phyloP scores from a whole-genome alignment of 495 filamentous ascomycete species.

The Cudoniella acicularis region DNA sequence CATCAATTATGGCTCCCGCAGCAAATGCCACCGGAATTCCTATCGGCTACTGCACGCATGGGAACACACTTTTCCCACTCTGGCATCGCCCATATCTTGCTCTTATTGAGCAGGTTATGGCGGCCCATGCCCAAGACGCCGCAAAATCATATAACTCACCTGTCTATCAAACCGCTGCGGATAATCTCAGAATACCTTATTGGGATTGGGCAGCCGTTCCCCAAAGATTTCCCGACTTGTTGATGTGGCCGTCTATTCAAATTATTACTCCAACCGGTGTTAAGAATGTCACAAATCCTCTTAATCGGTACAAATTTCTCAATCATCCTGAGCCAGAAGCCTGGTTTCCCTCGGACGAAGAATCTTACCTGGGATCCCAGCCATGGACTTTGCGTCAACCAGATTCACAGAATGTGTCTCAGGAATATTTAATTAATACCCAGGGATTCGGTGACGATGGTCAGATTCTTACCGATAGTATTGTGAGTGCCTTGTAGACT shows the following conservation, averaged over 20 bases:
- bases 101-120: constrained; percentile 41
- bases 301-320: constrained; percentile 58
- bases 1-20: background rate
- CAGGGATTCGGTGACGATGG: constrained; percentile 21
- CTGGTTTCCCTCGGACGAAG: constrained; percentile 35
- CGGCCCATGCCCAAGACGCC: constrained; percentile 29
- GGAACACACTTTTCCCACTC: constrained; percentile 58
- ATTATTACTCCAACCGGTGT: constrained; percentile 48
- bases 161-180: constrained; percentile 42
- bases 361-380: constrained; percentile 36
- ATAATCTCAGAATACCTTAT: constrained; percentile 56
- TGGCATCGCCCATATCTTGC: constrained; percentile 70
- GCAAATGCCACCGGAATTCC: constrained; percentile 36
- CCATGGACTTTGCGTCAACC: constrained; percentile 44
- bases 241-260: constrained; percentile 39
- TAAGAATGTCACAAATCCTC: constrained; percentile 53
- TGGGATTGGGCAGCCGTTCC: constrained; percentile 62
- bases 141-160: constrained; percentile 10
- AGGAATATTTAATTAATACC: background rate
- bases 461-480: constrained; percentile 27
- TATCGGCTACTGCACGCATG: constrained; percentile 57
- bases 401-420: constrained; percentile 17
- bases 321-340: background rate
- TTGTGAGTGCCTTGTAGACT: background rate
- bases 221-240: constrained; percentile 41